Evolutionary conservation across 768 basidiomycete genomes (phyloP).

Genomic region (Brasilioporus rufonigricans): DNA sequence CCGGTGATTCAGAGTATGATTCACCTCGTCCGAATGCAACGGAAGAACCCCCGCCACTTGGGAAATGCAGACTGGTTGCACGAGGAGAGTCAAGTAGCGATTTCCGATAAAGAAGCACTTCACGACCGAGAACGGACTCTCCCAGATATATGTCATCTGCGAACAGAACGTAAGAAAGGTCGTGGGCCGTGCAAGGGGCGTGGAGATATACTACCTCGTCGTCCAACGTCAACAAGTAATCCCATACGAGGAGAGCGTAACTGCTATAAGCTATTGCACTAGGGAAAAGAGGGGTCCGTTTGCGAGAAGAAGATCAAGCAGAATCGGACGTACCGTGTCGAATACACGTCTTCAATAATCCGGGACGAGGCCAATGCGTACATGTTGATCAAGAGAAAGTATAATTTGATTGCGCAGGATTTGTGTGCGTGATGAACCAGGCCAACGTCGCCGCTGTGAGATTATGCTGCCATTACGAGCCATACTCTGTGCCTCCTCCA

Average conservation of each 20-base stretch:
- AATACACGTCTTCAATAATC: not conserved
- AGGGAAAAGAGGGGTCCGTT: not conserved
- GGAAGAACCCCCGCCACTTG: not conserved
- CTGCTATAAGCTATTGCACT: not conserved
- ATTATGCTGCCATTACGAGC: not conserved
- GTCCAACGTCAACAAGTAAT: conserved; percentile 6
- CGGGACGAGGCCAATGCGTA: not conserved
- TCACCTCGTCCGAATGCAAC: not conserved
- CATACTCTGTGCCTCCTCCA: not conserved
- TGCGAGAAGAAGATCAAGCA: not conserved
- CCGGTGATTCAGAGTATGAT: not conserved
- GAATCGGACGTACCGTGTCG: not conserved
- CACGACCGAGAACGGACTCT: not conserved
- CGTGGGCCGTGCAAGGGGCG: not conserved
- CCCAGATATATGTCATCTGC: not conserved
- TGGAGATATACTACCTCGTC: not conserved
- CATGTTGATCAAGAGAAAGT: not conserved
- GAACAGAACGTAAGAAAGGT: not conserved
- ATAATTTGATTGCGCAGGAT: not conserved
- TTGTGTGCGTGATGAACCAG: not conserved
- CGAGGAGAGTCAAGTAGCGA: conserved; percentile 2
- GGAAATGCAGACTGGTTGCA: not conserved
- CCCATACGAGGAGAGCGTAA: conserved; percentile 2
- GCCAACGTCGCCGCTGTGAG: not conserved
- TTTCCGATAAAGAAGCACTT: conserved; percentile 3